These are phyloP conservation scores for Cyclanthera cordifolia DNA, from an alignment of 306 rosid species.

Conservation along the genomic window DNA sequence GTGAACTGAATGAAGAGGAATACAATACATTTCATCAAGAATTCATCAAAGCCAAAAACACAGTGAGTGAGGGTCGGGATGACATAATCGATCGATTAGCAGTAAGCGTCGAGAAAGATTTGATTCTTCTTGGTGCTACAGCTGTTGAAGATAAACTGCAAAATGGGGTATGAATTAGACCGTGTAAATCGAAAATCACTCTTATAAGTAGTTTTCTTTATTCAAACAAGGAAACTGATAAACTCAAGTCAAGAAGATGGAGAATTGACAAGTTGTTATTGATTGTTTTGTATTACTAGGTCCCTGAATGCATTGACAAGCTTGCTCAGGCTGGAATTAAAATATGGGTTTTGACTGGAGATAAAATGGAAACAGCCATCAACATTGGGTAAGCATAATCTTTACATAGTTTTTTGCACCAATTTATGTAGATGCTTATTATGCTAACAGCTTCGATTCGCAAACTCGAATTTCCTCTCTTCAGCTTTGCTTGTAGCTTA, in stretches of 20 bases:
- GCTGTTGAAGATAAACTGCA: conserved; percentile 99
- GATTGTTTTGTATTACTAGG: conserved; percentile 33
- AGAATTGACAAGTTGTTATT: conserved; percentile 4
- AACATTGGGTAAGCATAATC: conserved; percentile 57
- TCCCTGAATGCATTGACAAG: conserved; percentile 97
- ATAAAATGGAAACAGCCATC: conserved; percentile 99
- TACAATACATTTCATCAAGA: conserved; percentile 43
- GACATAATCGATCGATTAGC: conserved; percentile 51
- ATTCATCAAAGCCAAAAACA: conserved; percentile 62
- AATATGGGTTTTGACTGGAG: conserved; percentile 98
- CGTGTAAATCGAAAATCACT: not conserved
- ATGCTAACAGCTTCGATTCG: not conserved
- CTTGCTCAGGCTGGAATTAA: conserved; percentile 99
- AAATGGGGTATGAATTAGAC: conserved; percentile 57
- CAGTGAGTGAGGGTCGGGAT: conserved; percentile 65
- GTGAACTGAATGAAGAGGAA: conserved; percentile 64
- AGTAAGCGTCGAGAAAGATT: conserved; percentile 64
- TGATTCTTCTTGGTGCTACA: conserved; percentile 95
- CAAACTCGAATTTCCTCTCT: conserved; percentile 12
- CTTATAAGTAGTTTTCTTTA: not conserved
- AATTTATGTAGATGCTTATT: not conserved
- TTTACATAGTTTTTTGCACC: not conserved
- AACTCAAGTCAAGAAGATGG: no score
- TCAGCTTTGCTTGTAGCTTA: conserved; percentile 90
- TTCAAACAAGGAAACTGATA: not conserved